phyloP scores from a whole-genome alignment of 257 asterid genomes.

The Leptodermis oblonga region DNA sequence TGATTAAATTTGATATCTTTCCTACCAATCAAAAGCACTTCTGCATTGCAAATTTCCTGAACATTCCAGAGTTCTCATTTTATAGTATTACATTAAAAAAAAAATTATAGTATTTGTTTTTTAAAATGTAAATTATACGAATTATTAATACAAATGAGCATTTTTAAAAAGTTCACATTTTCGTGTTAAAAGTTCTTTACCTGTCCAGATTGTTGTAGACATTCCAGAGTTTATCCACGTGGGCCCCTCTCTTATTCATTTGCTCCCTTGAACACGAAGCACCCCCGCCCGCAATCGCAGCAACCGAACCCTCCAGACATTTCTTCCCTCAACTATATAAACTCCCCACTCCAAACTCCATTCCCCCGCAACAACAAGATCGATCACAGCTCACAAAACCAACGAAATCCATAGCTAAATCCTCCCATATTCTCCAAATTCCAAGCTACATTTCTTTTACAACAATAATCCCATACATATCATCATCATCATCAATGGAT shows the following conservation, averaged over 20 bases:
- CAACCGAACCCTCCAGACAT: not conserved
- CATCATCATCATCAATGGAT: slow-evolving; percentile 9
- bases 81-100: too few relatives aligned
- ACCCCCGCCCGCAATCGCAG: not conserved
- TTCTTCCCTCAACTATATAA: not conserved
- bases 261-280: not conserved
- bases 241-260: not conserved
- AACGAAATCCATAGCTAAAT: not conserved
- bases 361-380: not conserved
- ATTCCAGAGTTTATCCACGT: slow-evolving; percentile 3
- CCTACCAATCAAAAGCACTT: too few relatives aligned
- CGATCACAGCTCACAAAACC: not conserved
- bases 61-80: too few relatives aligned
- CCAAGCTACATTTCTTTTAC: not conserved
- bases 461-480: too few relatives aligned
- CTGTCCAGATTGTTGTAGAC: slow-evolving; percentile 14
- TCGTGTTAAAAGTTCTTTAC: too few relatives aligned
- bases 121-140: too few relatives aligned
- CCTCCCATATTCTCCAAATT: too few relatives aligned
- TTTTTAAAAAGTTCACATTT: too few relatives aligned
- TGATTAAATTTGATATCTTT: too few relatives aligned
- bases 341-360: not conserved
- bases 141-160: too few relatives aligned
- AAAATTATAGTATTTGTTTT: too few relatives aligned
- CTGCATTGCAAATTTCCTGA: too few relatives aligned